Base-by-base conservation (phyloP, 176 grass and related monocot species). In the Pontederia paniculata region DNA sequence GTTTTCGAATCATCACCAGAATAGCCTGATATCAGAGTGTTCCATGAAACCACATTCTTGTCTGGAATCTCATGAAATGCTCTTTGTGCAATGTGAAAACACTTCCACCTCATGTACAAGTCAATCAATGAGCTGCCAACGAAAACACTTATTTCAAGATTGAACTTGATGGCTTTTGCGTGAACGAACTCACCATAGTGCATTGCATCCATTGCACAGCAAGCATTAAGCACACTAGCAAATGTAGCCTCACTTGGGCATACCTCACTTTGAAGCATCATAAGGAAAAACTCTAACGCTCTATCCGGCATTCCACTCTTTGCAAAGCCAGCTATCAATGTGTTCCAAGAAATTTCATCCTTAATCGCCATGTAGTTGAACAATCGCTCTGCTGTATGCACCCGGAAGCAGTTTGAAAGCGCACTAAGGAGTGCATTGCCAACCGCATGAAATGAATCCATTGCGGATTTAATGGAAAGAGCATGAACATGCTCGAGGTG, bases 311-410 rank as follows among this genome's bases (percentile, higher is more conserved):
- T 31, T 37, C 58, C 57, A 31, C 67, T 83, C 62, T 60, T 83
- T 23, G 73, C 58, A 52, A 81, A 83, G 52, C 76, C 63, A 9
- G 74, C 28, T 72, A 82, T 72, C 81, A 95, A 78, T 12, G 81
- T 86, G 70, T 83, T 89, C 82, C 84, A 95, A 44, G 80, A 84
- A 70, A 79, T 68, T 42, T 62, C 43, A 44, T 88, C 81, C 58
- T 84, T 69, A 42, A 54, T 42, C 6, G 42, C 12, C 48, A 88
- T 41, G 13, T 53, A 65, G 18, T 71, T 0, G 46, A 94, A 88
- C 3, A 88, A 60, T 22, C 69, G 66, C 58, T 88, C 77, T 9
- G 76, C 74, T 21, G 16, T 16, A 10, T 37, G 42, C 13, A 61
- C 44, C 54, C 28, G 10, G 20, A 48, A 57, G 17, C 52, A 79